Evolutionary conservation across 192 early-diverging fungal genomes (phyloP).

Genomic region (Thoreauomyces humboldtii): DNA sequence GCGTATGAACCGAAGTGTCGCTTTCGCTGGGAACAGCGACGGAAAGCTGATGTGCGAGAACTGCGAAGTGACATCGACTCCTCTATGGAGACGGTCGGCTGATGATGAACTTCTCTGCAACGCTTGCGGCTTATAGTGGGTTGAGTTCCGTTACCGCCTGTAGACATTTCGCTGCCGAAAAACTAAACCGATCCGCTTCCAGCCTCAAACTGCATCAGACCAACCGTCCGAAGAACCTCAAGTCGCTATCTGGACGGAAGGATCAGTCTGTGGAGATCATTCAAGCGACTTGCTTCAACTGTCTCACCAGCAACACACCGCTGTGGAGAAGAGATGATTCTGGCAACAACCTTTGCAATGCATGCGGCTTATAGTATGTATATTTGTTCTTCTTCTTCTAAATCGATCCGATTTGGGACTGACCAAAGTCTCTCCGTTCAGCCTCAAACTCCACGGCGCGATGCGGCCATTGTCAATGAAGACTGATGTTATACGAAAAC

Average conservation of each 20-base stretch:
- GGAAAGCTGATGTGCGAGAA: constrained; percentile 29
- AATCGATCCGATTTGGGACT: too few relatives aligned
- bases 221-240: constrained; percentile 35
- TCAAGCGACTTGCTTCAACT: constrained; percentile 67
- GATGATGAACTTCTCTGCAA: constrained; percentile 31
- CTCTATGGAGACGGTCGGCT: constrained; percentile 32
- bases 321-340: constrained; percentile 88
- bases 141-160: not conserved
- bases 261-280: constrained; percentile 4
- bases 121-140: constrained; percentile 35
- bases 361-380: constrained; percentile 81
- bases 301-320: constrained; percentile 75
- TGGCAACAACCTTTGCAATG: constrained; percentile 88
- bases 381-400: too few relatives aligned
- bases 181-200: constrained; percentile 17
- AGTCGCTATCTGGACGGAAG: constrained; percentile 10
- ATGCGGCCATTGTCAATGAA: constrained; percentile 85
- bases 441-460: constrained; percentile 83
- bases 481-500: constrained; percentile 85
- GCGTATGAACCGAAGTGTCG: not conserved
- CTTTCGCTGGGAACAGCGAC: constrained; percentile 9
- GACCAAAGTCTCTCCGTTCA: too few relatives aligned
- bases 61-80: constrained; percentile 33
- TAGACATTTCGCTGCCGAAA: not conserved
- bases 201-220: constrained; percentile 34